A percentile compares a stretch with the other conserved stretches of the same genome.
Conservation (phyloP, 164 flowering plant genomes). For the Vitis cinerea region DNA sequence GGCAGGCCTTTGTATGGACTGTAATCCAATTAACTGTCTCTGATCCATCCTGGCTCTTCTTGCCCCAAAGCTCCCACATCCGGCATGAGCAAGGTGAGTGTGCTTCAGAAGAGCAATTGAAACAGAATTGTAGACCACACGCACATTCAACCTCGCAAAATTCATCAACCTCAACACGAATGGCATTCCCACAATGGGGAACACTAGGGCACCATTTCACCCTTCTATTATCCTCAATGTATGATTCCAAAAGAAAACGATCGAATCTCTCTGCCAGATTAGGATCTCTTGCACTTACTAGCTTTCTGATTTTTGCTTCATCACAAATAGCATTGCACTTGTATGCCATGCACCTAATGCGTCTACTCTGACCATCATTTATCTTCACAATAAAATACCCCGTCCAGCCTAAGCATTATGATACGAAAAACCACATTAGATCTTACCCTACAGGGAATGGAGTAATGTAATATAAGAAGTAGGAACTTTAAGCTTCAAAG, state of each 20-base stretch:
- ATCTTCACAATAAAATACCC: constrained; percentile 80
- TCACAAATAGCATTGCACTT: constrained; percentile 85
- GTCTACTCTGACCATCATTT: constrained; percentile 84
- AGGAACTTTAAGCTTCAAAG: too few species aligned
- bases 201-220: constrained; percentile 96
- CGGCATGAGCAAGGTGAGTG: constrained; percentile 96
- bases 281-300: constrained; percentile 59
- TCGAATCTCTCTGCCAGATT: constrained; percentile 77
- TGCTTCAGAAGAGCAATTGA: constrained; percentile 70
- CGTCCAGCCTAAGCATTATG: constrained; percentile 52
- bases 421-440: not conserved
- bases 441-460: too few species aligned
- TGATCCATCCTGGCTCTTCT: constrained; percentile 80
- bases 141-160: constrained; percentile 84
- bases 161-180: constrained; percentile 69
- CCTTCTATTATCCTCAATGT: constrained; percentile 76
- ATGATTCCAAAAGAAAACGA: constrained; percentile 79
- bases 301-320: constrained; percentile 61
- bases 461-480: too few species aligned
- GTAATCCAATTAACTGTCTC: constrained; percentile 85
- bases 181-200: constrained; percentile 96
- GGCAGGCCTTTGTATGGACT: constrained; percentile 79
- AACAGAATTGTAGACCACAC: constrained; percentile 84
- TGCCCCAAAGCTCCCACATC: constrained; percentile 90
- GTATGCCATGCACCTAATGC: constrained; percentile 88